Percentiles rank a stretch among this genome's conserved stretches.
Conservation (phyloP, 2,329 filamentous ascomycete genomes). For the Eutypa lata region DNA sequence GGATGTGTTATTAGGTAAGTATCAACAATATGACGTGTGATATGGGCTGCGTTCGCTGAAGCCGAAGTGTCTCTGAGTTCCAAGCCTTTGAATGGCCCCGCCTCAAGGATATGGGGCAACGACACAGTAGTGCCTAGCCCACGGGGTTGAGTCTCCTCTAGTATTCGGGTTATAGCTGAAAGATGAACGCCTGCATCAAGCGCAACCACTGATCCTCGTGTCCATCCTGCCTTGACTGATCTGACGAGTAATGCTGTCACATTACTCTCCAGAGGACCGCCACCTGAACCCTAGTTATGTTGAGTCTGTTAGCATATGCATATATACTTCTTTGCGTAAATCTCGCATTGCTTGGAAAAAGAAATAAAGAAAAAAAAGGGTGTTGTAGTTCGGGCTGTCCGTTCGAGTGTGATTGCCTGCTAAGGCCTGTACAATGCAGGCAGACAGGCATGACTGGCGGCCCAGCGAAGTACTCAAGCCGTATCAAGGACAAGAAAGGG, state of each 20-base stretch:
- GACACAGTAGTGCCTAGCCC: constrained; percentile 33
- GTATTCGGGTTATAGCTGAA: constrained; percentile 75
- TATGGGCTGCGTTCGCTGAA: constrained; percentile 74
- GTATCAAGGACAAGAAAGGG: too few relatives aligned
- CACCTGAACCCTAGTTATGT: constrained; percentile 70
- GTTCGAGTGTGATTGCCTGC: background rate
- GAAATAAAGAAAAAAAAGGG: background rate
- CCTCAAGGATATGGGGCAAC: constrained; percentile 53
- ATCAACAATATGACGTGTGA: constrained; percentile 77
- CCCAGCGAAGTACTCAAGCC: too few relatives aligned
- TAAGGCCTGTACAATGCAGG: too few relatives aligned
- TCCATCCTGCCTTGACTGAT: constrained; percentile 75
- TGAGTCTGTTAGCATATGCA: background rate
- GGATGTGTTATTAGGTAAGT: constrained; percentile 93
- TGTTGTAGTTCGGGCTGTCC: background rate
- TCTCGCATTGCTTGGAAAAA: background rate
- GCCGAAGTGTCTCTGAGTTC: constrained; percentile 64
- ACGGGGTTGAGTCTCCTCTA: constrained; percentile 53
- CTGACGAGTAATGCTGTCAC: constrained; percentile 87
- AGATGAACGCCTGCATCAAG: constrained; percentile 92
- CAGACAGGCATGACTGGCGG: too few relatives aligned
- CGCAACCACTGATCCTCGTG: constrained; percentile 78
- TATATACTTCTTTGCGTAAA: too few relatives aligned
- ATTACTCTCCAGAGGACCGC: constrained; percentile 86
- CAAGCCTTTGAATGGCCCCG: constrained; percentile 79